These are phyloP conservation scores for Endothia cerciana DNA, from an alignment of 2,329 filamentous ascomycete genomes.

Conservation along the genomic window DNA sequence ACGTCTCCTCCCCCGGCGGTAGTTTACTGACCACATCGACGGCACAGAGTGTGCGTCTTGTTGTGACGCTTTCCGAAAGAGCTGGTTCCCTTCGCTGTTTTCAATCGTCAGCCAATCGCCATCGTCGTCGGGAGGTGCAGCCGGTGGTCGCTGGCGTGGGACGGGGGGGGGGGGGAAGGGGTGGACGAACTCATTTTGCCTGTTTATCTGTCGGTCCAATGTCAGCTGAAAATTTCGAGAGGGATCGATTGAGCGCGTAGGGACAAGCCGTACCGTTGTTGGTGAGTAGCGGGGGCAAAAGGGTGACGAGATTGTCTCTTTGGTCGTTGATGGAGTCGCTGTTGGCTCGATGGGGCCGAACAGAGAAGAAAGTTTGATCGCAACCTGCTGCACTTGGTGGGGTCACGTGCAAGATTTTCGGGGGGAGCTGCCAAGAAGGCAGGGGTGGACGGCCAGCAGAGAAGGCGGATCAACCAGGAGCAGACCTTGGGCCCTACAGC, in stretches of 20 bases:
- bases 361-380: constrained; percentile 18
- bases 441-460: not conserved
- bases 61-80: constrained; percentile 29
- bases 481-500: not conserved
- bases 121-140: constrained; percentile 25
- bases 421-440: not conserved
- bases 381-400: constrained; percentile 9
- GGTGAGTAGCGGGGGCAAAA: constrained; percentile 26
- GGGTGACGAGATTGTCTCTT: constrained; percentile 24
- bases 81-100: constrained; percentile 31
- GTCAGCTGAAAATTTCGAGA: constrained; percentile 29
- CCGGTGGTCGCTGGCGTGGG: constrained; percentile 7
- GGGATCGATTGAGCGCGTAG: not conserved
- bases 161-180: constrained; percentile 16
- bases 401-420: constrained; percentile 19
- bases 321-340: constrained; percentile 30
- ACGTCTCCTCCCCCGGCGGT: constrained; percentile 17
- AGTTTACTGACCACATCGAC: constrained; percentile 88
- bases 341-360: constrained; percentile 18
- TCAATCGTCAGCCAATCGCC: constrained; percentile 28
- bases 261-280: constrained; percentile 25
- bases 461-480: constrained; percentile 5
- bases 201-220: constrained; percentile 39
- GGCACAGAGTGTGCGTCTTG: constrained; percentile 90
- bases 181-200: constrained; percentile 61